Evolutionary conservation across 2,329 filamentous ascomycete species (phyloP), one percentile per base, ranked within the genome.

Genomic region (Sclerotinia spermophila): DNA sequence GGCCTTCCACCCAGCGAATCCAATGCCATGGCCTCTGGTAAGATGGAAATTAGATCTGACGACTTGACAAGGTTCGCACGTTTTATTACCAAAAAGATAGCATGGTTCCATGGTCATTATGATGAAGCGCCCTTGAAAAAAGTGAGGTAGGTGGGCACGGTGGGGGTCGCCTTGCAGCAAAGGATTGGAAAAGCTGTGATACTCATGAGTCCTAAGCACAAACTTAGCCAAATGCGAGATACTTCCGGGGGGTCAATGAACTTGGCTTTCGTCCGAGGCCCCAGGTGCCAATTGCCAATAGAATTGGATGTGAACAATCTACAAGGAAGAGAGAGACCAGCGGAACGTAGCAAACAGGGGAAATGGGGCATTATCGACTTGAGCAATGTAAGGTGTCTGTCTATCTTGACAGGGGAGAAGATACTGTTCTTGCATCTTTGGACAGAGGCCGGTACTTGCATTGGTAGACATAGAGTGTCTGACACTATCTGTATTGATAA

Each of bases 11-110:
- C 65, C 65, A 67, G 58, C 64, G 55, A 71, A 73, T 71, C 72
- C 73, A 73, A 75, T 72, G 73, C 74, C 70, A 74, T 73, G 73
- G 68, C 38, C 30, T 56, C 24, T 69, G 68, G 59, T 44, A 69
- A 73, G 55, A 71, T 71, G 66, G 71, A 72, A 74, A 72, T 72
- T 71, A 64, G 67, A 74, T 74, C 73, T 74, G 74, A 73, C 65
- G 72, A 71, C 68, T 68, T 45, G 53, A 59, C 72, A 67, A 62
- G 73, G 72, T 56, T 56, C 59, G 71, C 74, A 74, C 72, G 74
- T 75, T 74, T 62, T 61, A 58, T 48, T 40, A 30, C 35, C 33
- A 51, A 51, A 5, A 51, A 65, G n/a, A n/a, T 24, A 65, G n/a
- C 62, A 53, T 53, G 61, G 61, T 30, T 65, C 27, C 17, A 51